A percentile compares a stretch with the other conserved stretches of the same genome.
Conservation (phyloP, 2,329 filamentous ascomycete species). For the Sclerotinia spermophila region DNA sequence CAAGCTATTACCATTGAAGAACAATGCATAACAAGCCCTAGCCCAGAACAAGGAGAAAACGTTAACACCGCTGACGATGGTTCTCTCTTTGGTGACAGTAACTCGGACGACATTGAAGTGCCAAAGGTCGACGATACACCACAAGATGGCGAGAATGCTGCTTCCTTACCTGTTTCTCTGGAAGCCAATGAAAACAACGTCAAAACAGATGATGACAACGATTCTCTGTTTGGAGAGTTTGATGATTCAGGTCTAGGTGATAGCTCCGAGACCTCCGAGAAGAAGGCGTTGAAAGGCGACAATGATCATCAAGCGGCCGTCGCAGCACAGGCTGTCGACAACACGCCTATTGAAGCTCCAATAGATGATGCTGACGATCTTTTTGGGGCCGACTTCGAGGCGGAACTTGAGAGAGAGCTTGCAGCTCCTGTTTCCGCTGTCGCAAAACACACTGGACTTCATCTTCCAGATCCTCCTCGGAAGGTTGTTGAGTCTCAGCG, state of each 20-base stretch:
- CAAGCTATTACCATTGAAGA: no score
- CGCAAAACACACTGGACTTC: not conserved
- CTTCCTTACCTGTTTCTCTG: no score
- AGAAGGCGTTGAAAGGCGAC: not conserved
- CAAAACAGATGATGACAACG: not conserved
- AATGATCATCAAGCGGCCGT: no score
- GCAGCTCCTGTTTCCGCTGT: not conserved
- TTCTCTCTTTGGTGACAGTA: not conserved
- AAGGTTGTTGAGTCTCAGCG: not conserved
- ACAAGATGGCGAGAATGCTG: not conserved
- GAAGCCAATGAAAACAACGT: accelerated
- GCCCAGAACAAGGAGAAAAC: not conserved
- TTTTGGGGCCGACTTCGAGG: not conserved
- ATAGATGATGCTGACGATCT: not conserved
- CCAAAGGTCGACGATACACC: not conserved
- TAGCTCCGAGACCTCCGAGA: accelerated
- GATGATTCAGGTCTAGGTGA: not conserved
- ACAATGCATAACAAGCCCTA: not conserved
- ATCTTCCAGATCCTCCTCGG: not conserved
- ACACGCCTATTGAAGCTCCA: no score
- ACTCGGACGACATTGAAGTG: not conserved
- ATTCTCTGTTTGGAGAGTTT: not conserved
- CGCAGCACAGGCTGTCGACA: no score
- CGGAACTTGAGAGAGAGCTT: not conserved
- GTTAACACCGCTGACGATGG: not conserved